Conservation (phyloP, 768 basidiomycete species). For the Lentinula aciculospora region DNA sequence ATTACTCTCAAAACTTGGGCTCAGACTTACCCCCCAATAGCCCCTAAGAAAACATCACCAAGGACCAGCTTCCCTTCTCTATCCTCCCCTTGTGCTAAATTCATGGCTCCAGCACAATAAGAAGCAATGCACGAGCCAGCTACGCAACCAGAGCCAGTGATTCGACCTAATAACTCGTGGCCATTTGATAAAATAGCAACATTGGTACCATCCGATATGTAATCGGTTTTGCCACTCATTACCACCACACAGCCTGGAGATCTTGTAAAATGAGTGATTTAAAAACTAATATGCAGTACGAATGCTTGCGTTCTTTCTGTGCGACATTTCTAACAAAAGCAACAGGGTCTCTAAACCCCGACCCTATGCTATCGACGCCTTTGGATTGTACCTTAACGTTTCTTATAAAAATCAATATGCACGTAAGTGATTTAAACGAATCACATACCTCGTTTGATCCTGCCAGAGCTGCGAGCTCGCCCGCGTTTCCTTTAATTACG, state of each 20-base stretch:
- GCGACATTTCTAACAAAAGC: constrained; percentile 67
- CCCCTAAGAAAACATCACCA: constrained; percentile 73
- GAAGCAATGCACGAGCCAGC: constrained; percentile 72
- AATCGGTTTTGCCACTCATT: constrained; percentile 77
- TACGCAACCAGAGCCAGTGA: constrained; percentile 91
- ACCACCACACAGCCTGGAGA: constrained; percentile 69
- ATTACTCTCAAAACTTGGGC: background rate
- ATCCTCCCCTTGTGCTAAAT: constrained; percentile 14
- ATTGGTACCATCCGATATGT: constrained; percentile 72
- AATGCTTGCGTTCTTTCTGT: constrained; percentile 62
- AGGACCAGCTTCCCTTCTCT: constrained; percentile 46
- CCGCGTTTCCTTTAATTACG: constrained; percentile 93
- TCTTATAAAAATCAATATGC: background rate
- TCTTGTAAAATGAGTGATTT: background rate
- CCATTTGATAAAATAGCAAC: constrained; percentile 77
- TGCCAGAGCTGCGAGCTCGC: constrained; percentile 76
- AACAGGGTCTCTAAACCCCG: constrained; percentile 71
- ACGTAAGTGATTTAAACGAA: background rate
- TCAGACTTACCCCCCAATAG: constrained; percentile 70
- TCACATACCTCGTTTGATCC: constrained; percentile 64
- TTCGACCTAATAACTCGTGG: constrained; percentile 60
- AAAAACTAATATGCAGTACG: background rate
- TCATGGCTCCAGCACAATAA: constrained; percentile 76
- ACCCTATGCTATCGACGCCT: constrained; percentile 84
- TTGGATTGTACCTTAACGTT: constrained; percentile 53